These are phyloP conservation scores for Hippophae gyantsensis DNA, from an alignment of 306 rosid species.

Conservation along the genomic window DNA sequence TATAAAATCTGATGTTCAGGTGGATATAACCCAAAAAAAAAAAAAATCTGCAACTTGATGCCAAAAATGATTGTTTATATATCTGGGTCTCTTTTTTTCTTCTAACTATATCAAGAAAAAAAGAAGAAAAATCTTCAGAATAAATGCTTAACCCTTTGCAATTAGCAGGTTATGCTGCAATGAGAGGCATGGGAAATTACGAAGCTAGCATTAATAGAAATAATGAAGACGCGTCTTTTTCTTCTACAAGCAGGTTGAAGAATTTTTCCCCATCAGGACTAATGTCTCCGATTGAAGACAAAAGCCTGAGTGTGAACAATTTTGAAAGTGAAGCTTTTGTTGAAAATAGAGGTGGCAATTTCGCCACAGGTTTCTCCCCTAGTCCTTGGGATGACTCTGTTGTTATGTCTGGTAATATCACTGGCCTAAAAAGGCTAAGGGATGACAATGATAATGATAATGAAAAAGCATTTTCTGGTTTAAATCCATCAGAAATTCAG, in stretches of 20 bases:
- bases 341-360: constrained; percentile 33
- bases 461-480: constrained; percentile 38
- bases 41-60: too few species aligned
- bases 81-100: too few species aligned
- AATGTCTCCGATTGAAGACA: constrained; percentile 63
- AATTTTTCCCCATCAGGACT: constrained; percentile 33
- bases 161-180: constrained; percentile 43
- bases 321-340: constrained; percentile 32
- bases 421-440: constrained; percentile 19
- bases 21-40: too few species aligned
- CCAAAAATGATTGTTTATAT: too few species aligned
- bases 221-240: constrained; percentile 41
- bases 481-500: constrained; percentile 46
- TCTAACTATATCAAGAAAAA: too few species aligned
- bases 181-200: constrained; percentile 42
- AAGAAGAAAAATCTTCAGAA: too few species aligned
- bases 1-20: too few species aligned
- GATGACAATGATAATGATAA: constrained; percentile 31
- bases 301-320: constrained; percentile 36
- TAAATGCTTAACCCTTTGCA: not conserved
- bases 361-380: constrained; percentile 31
- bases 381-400: constrained; percentile 68
- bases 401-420: constrained; percentile 34
- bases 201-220: constrained; percentile 29
- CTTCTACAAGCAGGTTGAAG: constrained; percentile 46